Percentiles rank a stretch among this genome's conserved stretches.
Evolutionary conservation across 805 yeast genomes (phyloP).

Genomic region (Pichia heedii): DNA sequence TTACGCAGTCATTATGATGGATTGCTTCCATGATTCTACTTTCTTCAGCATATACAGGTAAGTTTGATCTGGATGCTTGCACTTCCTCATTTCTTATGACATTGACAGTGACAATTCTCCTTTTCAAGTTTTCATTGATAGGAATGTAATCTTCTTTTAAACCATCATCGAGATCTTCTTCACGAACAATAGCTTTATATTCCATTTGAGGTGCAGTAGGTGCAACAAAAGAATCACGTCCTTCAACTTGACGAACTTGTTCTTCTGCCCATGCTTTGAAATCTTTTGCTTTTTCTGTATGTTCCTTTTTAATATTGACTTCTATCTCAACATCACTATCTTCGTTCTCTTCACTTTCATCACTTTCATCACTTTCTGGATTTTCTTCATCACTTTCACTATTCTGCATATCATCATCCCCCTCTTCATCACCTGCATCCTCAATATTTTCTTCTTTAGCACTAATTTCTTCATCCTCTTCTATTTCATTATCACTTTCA

Average conservation of each 20-base stretch:
- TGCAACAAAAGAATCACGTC: conserved; percentile 41
- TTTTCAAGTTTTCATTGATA: conserved; percentile 39
- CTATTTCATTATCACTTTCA: conserved; percentile 14
- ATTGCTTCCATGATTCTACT: conserved; percentile 93
- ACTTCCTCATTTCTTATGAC: conserved; percentile 59
- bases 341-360: conserved; percentile 25
- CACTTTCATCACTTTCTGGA: conserved; percentile 27
- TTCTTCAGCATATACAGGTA: conserved; percentile 89
- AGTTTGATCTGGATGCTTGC: conserved; percentile 54
- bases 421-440: conserved; percentile 25
- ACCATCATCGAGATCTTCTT: conserved; percentile 65
- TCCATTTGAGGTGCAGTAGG: conserved; percentile 42
- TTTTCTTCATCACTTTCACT: conserved; percentile 26
- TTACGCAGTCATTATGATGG: conserved; percentile 81
- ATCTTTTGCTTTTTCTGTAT: conserved; percentile 42
- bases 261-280: conserved; percentile 87
- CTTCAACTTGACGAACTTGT: conserved; percentile 57
- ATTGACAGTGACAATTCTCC: conserved; percentile 61
- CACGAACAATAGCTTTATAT: conserved; percentile 48
- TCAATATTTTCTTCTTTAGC: conserved; percentile 20
- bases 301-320: conserved; percentile 32
- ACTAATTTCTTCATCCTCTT: conserved; percentile 22
- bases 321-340: conserved; percentile 25
- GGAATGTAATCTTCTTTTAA: conserved; percentile 55
- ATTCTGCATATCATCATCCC: conserved; percentile 24